A percentile compares a stretch with the other conserved stretches of the same genome.
Conservation (phyloP, 139 green algal species). For the Chlamydomonas asymmetrica region DNA sequence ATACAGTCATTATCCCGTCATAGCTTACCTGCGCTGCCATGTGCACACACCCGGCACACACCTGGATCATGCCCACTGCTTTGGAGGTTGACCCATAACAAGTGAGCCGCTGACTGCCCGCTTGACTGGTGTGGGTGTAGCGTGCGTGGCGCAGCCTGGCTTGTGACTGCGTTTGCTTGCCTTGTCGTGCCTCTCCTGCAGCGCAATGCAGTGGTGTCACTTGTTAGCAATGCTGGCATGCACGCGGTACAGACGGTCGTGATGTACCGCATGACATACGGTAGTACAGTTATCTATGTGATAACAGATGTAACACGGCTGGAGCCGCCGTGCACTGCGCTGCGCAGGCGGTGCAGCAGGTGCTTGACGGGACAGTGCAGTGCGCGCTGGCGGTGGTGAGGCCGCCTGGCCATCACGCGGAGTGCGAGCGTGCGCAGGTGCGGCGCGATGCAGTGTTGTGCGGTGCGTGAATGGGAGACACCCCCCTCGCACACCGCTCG, state of each 20-base stretch:
- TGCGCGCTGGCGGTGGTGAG: conserved; percentile 67
- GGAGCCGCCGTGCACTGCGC: background rate
- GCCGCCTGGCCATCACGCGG: conserved; percentile 83
- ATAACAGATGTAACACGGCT: background rate
- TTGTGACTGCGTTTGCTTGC: background rate
- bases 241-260: background rate
- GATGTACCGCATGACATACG: too few species aligned
- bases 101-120: too few species aligned
- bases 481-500: too few species aligned
- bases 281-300: background rate
- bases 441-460: too few species aligned
- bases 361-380: conserved; percentile 33
- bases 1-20: background rate
- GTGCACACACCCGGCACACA: background rate
- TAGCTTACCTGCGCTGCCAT: background rate
- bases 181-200: background rate
- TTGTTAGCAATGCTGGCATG: background rate
- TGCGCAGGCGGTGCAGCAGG: conserved; percentile 32
- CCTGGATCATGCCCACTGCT: background rate
- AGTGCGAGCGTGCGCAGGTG: conserved; percentile 60
- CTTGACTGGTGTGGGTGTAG: too few species aligned
- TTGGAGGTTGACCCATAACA: background rate
- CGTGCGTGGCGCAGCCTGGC: background rate
- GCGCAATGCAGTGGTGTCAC: background rate
- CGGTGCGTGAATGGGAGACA: too few species aligned